Evolutionary conservation across 2,329 filamentous ascomycete species (phyloP).

Genomic region (Microsporum canis): DNA sequence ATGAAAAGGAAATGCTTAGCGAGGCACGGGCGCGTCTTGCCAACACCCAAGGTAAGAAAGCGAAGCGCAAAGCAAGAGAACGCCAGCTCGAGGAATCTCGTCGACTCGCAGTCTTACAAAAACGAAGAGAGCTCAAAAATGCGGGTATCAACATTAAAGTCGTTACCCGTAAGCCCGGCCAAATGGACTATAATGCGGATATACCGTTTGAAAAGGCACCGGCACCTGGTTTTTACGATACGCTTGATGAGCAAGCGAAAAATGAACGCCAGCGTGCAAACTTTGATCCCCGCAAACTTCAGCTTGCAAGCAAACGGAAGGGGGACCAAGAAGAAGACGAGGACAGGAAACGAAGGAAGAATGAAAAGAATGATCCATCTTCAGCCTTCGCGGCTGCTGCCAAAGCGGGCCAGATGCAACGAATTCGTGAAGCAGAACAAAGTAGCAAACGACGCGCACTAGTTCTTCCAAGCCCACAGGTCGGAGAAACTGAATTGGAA

Average conservation of each 20-base stretch:
- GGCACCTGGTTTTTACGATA: slow-evolving; percentile 85
- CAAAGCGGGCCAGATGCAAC: slow-evolving; percentile 89
- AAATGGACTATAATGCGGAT: slow-evolving; percentile 99
- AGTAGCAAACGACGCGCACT: slow-evolving; percentile 81
- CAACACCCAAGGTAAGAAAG: slow-evolving; percentile 98
- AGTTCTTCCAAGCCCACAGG: slow-evolving; percentile 78
- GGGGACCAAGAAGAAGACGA: slow-evolving; percentile 76
- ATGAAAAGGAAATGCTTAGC: slow-evolving; percentile 98
- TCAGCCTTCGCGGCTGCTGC: slow-evolving; percentile 75
- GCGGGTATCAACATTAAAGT: slow-evolving; percentile 98
- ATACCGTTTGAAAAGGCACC: slow-evolving; percentile 95
- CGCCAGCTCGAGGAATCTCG: slow-evolving; percentile 90
- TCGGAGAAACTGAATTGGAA: slow-evolving; percentile 84
- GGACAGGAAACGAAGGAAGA: slow-evolving; percentile 72
- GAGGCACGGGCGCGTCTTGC: slow-evolving; percentile 91
- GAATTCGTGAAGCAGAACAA: slow-evolving; percentile 89
- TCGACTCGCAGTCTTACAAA: slow-evolving; percentile 79
- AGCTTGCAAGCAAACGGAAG: slow-evolving; percentile 80
- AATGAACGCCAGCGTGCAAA: slow-evolving; percentile 77
- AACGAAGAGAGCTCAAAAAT: slow-evolving; percentile 90
- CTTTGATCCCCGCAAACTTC: slow-evolving; percentile 88
- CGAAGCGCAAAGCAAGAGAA: slow-evolving; percentile 92
- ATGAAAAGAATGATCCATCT: slow-evolving; percentile 69
- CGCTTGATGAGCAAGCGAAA: slow-evolving; percentile 61
- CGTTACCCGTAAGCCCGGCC: slow-evolving; percentile 76